These are phyloP conservation scores for Rhynchosporium agropyri DNA, from an alignment of 2,329 filamentous ascomycete species.

Conservation along the genomic window DNA sequence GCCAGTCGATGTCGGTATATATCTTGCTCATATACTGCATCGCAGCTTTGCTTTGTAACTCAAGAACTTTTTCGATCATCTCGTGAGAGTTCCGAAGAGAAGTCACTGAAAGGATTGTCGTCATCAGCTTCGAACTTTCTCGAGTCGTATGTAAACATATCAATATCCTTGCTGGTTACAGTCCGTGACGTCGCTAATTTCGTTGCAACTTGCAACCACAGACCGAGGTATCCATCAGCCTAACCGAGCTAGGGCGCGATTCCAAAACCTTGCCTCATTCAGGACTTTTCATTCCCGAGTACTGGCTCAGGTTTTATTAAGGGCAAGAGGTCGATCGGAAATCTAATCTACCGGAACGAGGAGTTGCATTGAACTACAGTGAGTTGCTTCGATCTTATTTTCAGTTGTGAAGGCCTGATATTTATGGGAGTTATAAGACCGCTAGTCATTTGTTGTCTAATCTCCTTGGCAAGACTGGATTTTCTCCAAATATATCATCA, in stretches of 20 bases:
- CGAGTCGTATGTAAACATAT: conserved; percentile 16
- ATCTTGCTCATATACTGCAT: too few species aligned
- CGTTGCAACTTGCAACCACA: background rate
- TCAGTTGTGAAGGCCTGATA: too few species aligned
- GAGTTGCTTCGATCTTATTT: too few species aligned
- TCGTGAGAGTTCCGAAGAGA: conserved; percentile 22
- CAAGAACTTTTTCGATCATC: background rate
- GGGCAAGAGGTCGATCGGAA: conserved; percentile 28
- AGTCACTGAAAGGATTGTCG: conserved; percentile 18
- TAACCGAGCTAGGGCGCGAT: conserved; percentile 19
- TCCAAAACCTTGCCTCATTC: conserved; percentile 28
- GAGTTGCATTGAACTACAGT: conserved; percentile 41
- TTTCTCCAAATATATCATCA: too few species aligned
- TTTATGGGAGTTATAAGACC: too few species aligned
- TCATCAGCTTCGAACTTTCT: conserved; percentile 30
- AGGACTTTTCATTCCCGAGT: conserved; percentile 31
- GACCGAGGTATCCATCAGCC: conserved; percentile 19
- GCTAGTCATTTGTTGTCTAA: too few species aligned
- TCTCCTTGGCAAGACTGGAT: too few species aligned
- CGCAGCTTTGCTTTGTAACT: too few species aligned
- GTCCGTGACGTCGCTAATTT: background rate
- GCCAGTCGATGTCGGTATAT: conserved; percentile 26
- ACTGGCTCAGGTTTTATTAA: conserved; percentile 31
- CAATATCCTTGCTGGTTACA: background rate
- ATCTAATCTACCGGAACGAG: conserved; percentile 38